Base-by-base conservation (phyloP, 108 stramenopile species). In the Bacterosira constricta region DNA sequence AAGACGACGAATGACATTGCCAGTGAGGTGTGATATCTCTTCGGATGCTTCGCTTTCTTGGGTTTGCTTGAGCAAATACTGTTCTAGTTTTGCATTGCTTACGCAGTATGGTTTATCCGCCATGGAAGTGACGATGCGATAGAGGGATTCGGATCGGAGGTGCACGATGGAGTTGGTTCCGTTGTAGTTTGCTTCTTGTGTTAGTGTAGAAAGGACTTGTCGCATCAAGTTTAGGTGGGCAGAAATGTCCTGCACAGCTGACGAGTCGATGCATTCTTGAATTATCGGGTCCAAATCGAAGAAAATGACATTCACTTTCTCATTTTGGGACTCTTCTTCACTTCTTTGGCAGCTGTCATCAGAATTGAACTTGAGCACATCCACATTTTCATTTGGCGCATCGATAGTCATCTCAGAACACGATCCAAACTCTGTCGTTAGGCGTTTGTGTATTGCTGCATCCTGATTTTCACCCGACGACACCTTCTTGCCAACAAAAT, bases 1-100 rank as follows among this genome's bases (percentile, higher is more conserved):
- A 1, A 74, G 64, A 20, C 73, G 63, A 34, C 73, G 63, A 18
- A 74, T 74, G 1, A 45, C 6, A 20, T 31, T 29, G 15, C 25
- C 25, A 4, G 60, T 44, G 21, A 62, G 5, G 42, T 37, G 42
- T 27, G 42, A 26, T 41, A 44, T 62, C 20, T 56, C 13, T 34
- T 26, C 47, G 21, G 18, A 25, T 20, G 1, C 3, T 49, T 49
- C 21, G 21, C 21, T 49, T 1, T 25, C 47, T 18, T 47, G 21
- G 10, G 20, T 47, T 25, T 23, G 47, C 8, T 8, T 7, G 47
- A 25, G 9, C 20, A 18, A 21, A 47, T 8, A 49, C 0, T 49
- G 23, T 25, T 4, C 47, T 0, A 49, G 47, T 10, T 49, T 25
- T 7, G 11, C 11, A 25, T 25, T 25, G 0, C 47, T 49, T 4